Percentiles rank a stretch among this genome's conserved stretches.
These are phyloP conservation scores for Alternaria sp. DNA, from an alignment of 2,329 filamentous ascomycete species.

Conservation along the genomic window DNA sequence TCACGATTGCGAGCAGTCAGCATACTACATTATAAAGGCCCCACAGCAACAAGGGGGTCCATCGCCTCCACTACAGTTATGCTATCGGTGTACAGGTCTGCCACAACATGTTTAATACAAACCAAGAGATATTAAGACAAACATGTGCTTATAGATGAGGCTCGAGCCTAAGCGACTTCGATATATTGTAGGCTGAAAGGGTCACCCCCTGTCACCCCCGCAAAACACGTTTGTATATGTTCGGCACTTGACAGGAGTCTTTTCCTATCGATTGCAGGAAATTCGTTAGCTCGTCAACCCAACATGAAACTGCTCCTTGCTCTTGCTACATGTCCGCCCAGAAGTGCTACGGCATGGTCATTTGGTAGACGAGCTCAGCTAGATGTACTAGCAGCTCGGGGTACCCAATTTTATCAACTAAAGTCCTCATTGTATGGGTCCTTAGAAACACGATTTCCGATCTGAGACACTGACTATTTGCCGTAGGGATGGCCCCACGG, in stretches of 20 bases:
- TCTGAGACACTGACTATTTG: background rate
- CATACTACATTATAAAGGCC: background rate
- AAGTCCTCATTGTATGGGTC: slow-evolving; percentile 38
- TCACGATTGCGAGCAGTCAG: background rate
- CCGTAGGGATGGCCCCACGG: slow-evolving; percentile 25
- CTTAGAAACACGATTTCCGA: background rate
- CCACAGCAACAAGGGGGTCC: background rate
- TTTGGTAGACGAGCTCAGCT: slow-evolving; percentile 22
- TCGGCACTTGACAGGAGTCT: slow-evolving; percentile 9
- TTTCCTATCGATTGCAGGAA: background rate
- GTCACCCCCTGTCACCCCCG: slow-evolving; percentile 19
- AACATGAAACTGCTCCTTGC: slow-evolving; percentile 36
- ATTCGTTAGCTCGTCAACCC: background rate
- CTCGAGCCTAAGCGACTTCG: slow-evolving; percentile 5
- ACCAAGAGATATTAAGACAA: slow-evolving; percentile 16
- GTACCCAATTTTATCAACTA: slow-evolving; percentile 34
- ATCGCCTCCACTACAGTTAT: background rate
- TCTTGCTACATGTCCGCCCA: slow-evolving; percentile 28
- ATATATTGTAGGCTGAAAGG: slow-evolving; percentile 25
- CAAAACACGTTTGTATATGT: slow-evolving; percentile 1
- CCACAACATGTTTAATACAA: background rate
- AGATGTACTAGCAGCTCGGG: slow-evolving; percentile 28
- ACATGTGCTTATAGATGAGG: slow-evolving; percentile 14
- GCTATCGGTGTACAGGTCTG: background rate
- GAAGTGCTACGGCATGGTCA: slow-evolving; percentile 33